Evolutionary conservation across 495 filamentous ascomycete species (phyloP).

Genomic region (Neurospora intermedia): DNA sequence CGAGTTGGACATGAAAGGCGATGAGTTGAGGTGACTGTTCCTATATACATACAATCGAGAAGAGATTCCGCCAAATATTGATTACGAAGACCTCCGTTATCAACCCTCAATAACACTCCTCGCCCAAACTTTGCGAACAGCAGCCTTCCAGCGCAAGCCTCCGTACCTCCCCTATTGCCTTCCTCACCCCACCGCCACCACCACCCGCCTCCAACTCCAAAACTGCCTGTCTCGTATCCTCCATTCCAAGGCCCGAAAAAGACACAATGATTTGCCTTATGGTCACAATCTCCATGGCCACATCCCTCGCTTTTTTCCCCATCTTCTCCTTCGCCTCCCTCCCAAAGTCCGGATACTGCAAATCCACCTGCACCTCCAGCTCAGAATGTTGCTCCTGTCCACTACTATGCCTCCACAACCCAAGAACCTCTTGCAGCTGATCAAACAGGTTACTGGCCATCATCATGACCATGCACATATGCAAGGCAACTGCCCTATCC

Average conservation of each 20-base stretch:
- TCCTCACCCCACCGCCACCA: not conserved
- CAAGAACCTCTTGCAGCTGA: slow-evolving; percentile 3
- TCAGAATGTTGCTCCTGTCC: not conserved
- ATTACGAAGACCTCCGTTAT: not conserved
- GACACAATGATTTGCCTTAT: not conserved
- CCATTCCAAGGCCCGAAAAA: not conserved
- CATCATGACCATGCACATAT: slow-evolving; percentile 5
- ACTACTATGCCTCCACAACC: not conserved
- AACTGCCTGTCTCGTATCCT: not conserved
- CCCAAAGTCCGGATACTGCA: slow-evolving; percentile 1
- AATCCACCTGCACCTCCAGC: not conserved
- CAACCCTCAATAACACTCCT: not conserved
- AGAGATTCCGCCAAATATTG: not conserved
- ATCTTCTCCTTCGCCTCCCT: not conserved
- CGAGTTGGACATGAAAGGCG: not conserved
- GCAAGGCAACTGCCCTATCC: not conserved
- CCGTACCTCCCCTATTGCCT: not conserved
- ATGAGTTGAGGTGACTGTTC: not conserved
- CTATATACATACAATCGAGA: no score
- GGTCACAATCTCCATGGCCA: slow-evolving; percentile 2
- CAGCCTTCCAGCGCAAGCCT: not conserved
- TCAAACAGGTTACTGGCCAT: slow-evolving; percentile 8
- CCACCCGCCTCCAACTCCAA: not conserved
- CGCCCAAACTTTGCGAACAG: not conserved
- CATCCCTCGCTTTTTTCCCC: not conserved